A percentile compares a stretch with the other conserved stretches of the same genome.
These are phyloP conservation scores for Miamiensis avidus DNA, from an alignment of 169 alveolate species.

Conservation along the genomic window DNA sequence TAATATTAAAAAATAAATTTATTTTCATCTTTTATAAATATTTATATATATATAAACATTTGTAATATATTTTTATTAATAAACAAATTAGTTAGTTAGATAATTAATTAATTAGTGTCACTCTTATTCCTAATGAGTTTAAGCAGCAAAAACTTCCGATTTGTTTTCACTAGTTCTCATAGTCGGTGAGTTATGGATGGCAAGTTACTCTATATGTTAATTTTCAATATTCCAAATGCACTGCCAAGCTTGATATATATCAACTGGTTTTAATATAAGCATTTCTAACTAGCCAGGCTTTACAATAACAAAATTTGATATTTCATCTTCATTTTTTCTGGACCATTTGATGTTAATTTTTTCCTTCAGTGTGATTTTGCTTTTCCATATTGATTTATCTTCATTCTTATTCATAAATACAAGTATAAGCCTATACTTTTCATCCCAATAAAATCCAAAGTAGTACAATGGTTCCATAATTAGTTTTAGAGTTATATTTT, in stretches of 20 bases:
- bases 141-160: no score
- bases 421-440: not conserved
- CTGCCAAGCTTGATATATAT: not conserved
- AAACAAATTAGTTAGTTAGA: no score
- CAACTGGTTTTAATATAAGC: not conserved
- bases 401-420: not conserved
- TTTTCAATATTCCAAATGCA: not conserved
- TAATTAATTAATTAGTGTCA: no score
- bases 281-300: not conserved
- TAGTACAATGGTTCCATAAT: not conserved
- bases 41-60: no score
- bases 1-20: no score
- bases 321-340: not conserved
- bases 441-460: not conserved
- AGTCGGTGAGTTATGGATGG: no score
- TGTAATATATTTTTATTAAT: no score
- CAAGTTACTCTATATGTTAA: not conserved
- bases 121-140: no score
- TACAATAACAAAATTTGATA: not conserved
- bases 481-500: no score
- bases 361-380: no score
- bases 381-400: not conserved
- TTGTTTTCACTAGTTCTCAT: no score
- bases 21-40: no score
- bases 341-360: not conserved